Evolutionary conservation across 352 stramenopile genomes (phyloP), one percentile per base, ranked within the genome.

Genomic region (Blastocystis sp.): DNA sequence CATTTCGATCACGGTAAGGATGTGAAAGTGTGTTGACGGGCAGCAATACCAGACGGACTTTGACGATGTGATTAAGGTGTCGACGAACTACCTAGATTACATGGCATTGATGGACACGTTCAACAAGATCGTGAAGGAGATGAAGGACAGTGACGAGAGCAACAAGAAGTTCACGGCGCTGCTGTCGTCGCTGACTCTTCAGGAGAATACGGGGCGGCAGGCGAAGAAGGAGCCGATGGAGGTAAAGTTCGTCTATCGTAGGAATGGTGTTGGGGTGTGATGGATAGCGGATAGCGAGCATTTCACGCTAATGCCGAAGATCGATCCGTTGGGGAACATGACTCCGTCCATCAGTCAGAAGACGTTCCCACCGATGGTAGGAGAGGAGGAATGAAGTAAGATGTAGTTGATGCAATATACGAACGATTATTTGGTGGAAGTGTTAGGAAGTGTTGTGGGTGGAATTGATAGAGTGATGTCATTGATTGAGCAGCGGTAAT

Each of bases 41-140:
- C 63, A 81, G 69, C 69, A 57, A 38, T 81, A 81, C 40, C 36
- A 63, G 21, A 81, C 69, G 24, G 69, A 64, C 16, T 81, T 81
- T n/a, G 48, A 64, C 34, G 69, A 81, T 61, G 48, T 61, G 42
- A 81, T 81, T 49, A 59, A 61, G 44, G 63, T 81, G 16, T 81
- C 69, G 6, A 81, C 69, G 46, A 81, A 81, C 32, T 64, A 64
- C 16, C 32, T 81, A 4, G 69, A 81, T 64, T 81, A 81, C 16
- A 61, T 81, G 69, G 49, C 53, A 21, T 27, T 81, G 18, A 18
- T 81, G 46, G 69, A 81, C 27, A 81, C 69, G 32, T 81, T 81
- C 27, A 81, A 81, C 40, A 81, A 81, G 69, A 81, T 81, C 49
- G 48, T 81, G 46, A 81, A 81, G 48, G 69, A 81, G 46, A 81